These are phyloP conservation scores for Cryptococcus wingfieldii DNA, from an alignment of 1,284 basidiomycete genomes.

Conservation along the genomic window DNA sequence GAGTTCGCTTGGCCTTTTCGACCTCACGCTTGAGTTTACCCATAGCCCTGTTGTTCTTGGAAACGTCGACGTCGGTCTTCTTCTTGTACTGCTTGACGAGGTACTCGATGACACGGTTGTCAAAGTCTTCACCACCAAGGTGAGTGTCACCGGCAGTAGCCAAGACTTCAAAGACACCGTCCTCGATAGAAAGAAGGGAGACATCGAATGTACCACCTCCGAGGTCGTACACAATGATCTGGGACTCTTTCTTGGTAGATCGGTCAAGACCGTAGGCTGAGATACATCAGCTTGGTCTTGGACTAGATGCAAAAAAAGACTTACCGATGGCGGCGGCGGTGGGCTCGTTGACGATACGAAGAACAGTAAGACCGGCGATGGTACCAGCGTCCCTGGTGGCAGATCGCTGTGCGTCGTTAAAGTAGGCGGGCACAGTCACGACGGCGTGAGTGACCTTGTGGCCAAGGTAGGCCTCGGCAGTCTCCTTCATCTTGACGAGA, in stretches of 20 bases:
- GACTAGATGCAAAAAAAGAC: slow-evolving; percentile 5
- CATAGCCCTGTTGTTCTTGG: slow-evolving; percentile 80
- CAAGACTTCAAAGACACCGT: slow-evolving; percentile 95
- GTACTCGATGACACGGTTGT: slow-evolving; percentile 92
- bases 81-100: slow-evolving; percentile 91
- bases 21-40: slow-evolving; percentile 98
- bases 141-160: slow-evolving; percentile 98
- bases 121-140: slow-evolving; percentile 98
- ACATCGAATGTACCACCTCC: slow-evolving; percentile 99
- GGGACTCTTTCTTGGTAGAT: slow-evolving; percentile 78
- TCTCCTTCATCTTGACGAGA: slow-evolving; percentile 98
- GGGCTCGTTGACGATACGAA: slow-evolving; percentile 98
- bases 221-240: slow-evolving; percentile 97
- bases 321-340: slow-evolving; percentile 77
- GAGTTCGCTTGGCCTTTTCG: slow-evolving; percentile 97
- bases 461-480: slow-evolving; percentile 95
- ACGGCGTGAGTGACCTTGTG: slow-evolving; percentile 96
- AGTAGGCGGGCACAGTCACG: slow-evolving; percentile 97
- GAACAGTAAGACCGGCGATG: slow-evolving; percentile 90
- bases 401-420: slow-evolving; percentile 98
- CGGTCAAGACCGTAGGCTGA: slow-evolving; percentile 95
- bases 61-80: slow-evolving; percentile 87
- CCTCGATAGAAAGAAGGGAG: slow-evolving; percentile 91
- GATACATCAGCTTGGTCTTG: not conserved
- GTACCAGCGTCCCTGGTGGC: slow-evolving; percentile 98